Evolutionary conservation across 1,284 basidiomycete species (phyloP).

Genomic region (Malassezia arunalokei): DNA sequence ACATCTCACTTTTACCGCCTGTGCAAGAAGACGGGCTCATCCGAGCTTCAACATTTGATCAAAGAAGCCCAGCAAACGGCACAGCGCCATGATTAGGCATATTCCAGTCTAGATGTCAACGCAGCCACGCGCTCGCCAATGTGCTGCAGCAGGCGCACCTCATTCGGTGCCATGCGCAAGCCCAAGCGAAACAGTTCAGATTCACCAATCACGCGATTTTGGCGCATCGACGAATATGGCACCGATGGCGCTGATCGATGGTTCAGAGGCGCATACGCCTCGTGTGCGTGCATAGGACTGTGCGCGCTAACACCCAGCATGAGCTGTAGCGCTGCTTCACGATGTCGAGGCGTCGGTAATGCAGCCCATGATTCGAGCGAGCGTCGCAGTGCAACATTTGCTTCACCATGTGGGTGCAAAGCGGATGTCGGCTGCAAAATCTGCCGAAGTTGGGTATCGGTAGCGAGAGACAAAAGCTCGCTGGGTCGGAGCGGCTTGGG

Average conservation of each 20-base stretch:
- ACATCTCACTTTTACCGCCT: slow-evolving; percentile 26
- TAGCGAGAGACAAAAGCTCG: slow-evolving; percentile 31
- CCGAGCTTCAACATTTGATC: slow-evolving; percentile 1
- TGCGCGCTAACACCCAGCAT: slow-evolving; percentile 35
- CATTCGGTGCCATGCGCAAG: slow-evolving; percentile 30
- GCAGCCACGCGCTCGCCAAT: slow-evolving; percentile 33
- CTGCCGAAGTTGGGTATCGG: slow-evolving; percentile 26
- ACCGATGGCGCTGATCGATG: slow-evolving; percentile 4
- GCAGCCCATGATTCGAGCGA: slow-evolving; percentile 34
- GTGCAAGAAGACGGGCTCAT: slow-evolving; percentile 23
- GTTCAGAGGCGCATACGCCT: slow-evolving; percentile 13
- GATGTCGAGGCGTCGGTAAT: slow-evolving; percentile 32
- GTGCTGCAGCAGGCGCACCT: slow-evolving; percentile 30
- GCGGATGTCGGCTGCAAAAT: slow-evolving; percentile 22
- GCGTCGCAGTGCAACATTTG: slow-evolving; percentile 20
- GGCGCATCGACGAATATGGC: slow-evolving; percentile 11
- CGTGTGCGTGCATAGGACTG: slow-evolving; percentile 16
- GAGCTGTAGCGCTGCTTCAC: slow-evolving; percentile 39
- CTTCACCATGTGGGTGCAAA: slow-evolving; percentile 23
- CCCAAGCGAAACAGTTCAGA: slow-evolving; percentile 41
- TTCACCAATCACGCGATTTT: slow-evolving; percentile 28
- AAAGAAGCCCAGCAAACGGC: background rate
- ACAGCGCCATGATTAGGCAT: background rate
- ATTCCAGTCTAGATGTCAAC: slow-evolving; percentile 5
- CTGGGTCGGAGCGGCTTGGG: slow-evolving; percentile 33